Percentiles rank a stretch among this genome's conserved stretches.
These are phyloP conservation scores for Scedosporium apiospermum DNA, from an alignment of 2,329 filamentous ascomycete species.

Conservation along the genomic window DNA sequence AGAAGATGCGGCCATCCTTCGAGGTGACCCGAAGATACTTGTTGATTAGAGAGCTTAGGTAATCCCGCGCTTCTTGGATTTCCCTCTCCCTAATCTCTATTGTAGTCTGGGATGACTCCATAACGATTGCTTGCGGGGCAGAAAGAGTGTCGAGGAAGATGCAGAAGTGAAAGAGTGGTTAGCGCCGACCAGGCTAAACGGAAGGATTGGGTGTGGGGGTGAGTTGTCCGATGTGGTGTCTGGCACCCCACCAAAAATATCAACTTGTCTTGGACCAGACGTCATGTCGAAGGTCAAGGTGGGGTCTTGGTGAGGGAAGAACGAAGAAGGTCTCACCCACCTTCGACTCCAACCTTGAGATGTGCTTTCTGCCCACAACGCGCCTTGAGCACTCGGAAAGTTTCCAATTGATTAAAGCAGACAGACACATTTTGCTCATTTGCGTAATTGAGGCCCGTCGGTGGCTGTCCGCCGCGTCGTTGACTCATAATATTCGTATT, in stretches of 20 bases:
- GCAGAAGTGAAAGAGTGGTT: not conserved
- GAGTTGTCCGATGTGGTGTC: not conserved
- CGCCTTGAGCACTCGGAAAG: not conserved
- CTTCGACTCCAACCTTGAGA: not conserved
- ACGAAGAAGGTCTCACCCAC: not conserved
- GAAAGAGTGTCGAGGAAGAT: not conserved
- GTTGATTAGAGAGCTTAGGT: constrained; percentile 59
- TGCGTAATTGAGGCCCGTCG: not conserved
- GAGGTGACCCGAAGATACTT: constrained; percentile 72
- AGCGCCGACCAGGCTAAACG: not conserved
- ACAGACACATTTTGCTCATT: not conserved
- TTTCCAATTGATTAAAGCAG: not conserved
- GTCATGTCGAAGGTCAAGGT: not conserved
- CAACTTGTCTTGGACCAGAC: not conserved
- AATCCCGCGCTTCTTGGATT: constrained; percentile 42
- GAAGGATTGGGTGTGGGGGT: not conserved
- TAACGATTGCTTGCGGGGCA: not conserved
- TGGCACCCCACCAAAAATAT: not conserved
- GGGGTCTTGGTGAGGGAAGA: not conserved
- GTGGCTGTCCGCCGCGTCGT: not conserved
- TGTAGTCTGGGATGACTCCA: no score
- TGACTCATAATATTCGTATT: not conserved
- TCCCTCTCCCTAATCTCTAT: constrained; percentile 25
- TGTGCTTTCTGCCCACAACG: not conserved
- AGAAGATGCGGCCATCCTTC: constrained; percentile 78